Conservation (phyloP, 2,329 filamentous ascomycete species). For the Fusarium euwallaceae region DNA sequence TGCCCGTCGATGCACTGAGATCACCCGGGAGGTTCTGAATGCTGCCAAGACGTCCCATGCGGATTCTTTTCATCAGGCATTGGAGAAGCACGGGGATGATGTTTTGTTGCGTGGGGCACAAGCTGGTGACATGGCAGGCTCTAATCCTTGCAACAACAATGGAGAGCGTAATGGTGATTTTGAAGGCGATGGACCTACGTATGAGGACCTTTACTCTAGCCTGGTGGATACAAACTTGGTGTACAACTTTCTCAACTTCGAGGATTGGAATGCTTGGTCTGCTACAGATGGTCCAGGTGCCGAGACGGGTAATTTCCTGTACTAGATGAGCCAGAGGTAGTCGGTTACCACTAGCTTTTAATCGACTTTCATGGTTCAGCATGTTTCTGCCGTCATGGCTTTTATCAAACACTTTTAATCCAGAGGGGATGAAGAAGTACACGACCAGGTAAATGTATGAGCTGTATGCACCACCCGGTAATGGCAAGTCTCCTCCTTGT, state of each 20-base stretch:
- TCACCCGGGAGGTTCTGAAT: slow-evolving; percentile 11
- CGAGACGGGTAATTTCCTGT: background rate
- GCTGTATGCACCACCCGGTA: background rate
- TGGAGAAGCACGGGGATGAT: background rate
- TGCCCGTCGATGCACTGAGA: slow-evolving; percentile 17
- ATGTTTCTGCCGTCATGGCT: too few species aligned
- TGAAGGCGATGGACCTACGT: background rate
- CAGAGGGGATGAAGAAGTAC: too few species aligned
- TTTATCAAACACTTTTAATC: too few species aligned
- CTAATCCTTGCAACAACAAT: background rate
- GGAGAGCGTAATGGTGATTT: background rate
- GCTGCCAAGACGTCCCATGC: background rate
- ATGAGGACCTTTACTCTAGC: background rate
- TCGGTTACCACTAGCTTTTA: too few species aligned
- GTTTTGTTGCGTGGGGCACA: background rate
- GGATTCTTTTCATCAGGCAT: background rate
- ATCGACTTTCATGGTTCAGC: too few species aligned
- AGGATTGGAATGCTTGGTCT: background rate
- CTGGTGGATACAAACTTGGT: background rate
- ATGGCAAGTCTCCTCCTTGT: background rate
- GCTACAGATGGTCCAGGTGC: background rate
- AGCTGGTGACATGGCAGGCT: background rate
- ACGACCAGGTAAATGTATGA: too few species aligned
- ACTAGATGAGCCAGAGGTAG: background rate
- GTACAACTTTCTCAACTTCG: background rate